phyloP scores from a whole-genome alignment of 2,329 filamentous ascomycete genomes.

The Phialophora chinensis region DNA sequence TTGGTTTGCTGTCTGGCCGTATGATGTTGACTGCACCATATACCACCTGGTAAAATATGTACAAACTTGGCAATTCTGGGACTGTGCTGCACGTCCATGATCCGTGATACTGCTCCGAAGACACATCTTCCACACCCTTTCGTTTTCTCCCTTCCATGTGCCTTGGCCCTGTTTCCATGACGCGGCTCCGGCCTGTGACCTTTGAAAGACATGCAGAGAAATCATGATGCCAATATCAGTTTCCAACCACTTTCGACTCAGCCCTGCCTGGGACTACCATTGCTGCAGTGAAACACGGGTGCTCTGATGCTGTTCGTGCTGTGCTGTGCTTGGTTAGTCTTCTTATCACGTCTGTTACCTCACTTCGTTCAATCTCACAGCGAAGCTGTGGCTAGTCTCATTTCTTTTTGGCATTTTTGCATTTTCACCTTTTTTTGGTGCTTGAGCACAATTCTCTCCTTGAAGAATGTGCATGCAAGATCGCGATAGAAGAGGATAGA shows the following conservation, averaged over 20 bases:
- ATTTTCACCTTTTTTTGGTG: slow-evolving; percentile 37
- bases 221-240: background rate
- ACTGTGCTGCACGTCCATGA: background rate
- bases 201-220: slow-evolving; percentile 8
- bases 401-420: slow-evolving; percentile 31
- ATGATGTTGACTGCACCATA: slow-evolving; percentile 8
- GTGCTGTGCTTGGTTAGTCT: slow-evolving; percentile 30
- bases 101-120: background rate
- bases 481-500: background rate
- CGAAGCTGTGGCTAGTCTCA: slow-evolving; percentile 19
- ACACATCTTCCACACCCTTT: background rate
- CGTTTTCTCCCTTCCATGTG: background rate
- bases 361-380: slow-evolving; percentile 24
- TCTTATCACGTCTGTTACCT: slow-evolving; percentile 27
- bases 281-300: slow-evolving; percentile 31
- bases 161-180: background rate
- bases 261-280: slow-evolving; percentile 17
- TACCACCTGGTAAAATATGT: slow-evolving; percentile 11
- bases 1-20: slow-evolving; percentile 12
- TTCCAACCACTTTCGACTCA: slow-evolving; percentile 11
- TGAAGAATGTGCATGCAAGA: slow-evolving; percentile 9
- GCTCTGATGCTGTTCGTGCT: slow-evolving; percentile 37
- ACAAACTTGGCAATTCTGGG: slow-evolving; percentile 10
- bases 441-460: slow-evolving; percentile 13
- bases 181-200: slow-evolving; percentile 2